phyloP scores from a whole-genome alignment of 305 asterid genomes.

The Fraxinus sp. region DNA sequence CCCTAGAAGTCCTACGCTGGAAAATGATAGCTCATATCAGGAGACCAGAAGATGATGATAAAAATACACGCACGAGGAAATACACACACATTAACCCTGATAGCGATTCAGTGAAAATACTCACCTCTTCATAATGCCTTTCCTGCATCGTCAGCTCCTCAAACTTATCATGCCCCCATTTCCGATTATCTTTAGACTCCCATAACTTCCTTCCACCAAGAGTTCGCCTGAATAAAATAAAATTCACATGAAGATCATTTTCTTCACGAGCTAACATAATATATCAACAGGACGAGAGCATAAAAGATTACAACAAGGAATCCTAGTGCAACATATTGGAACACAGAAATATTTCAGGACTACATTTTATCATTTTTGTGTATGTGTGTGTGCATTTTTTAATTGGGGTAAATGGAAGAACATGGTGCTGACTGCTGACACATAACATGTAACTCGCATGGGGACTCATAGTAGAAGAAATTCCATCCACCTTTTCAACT shows the following conservation, averaged over 20 bases:
- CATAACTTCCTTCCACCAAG: conserved; percentile 87
- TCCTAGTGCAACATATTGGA: neutral
- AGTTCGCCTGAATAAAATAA: conserved; percentile 52
- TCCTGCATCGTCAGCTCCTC: conserved; percentile 79
- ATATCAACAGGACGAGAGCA: neutral
- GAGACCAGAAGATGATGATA: conserved; percentile 19
- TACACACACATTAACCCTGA: neutral
- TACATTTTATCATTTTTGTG: neutral
- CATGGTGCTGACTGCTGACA: neutral
- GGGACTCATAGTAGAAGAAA: neutral
- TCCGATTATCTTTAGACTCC: conserved; percentile 91
- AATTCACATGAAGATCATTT: neutral
- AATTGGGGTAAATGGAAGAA: neutral
- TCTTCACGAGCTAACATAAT: neutral
- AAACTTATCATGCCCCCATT: conserved; percentile 99
- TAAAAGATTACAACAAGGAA: neutral
- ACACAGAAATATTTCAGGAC: neutral
- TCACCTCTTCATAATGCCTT: conserved; percentile 70
- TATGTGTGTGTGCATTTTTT: neutral
- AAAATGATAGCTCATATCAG: conserved; percentile 24
- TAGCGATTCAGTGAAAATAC: conserved; percentile 23
- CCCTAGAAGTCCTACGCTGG: conserved; percentile 76
- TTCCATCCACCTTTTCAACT: neutral
- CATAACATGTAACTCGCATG: neutral
- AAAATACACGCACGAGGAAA: neutral